Conservation (phyloP, 225 moss, liverwort and hornwort genomes). For the Asterella californica region DNA sequence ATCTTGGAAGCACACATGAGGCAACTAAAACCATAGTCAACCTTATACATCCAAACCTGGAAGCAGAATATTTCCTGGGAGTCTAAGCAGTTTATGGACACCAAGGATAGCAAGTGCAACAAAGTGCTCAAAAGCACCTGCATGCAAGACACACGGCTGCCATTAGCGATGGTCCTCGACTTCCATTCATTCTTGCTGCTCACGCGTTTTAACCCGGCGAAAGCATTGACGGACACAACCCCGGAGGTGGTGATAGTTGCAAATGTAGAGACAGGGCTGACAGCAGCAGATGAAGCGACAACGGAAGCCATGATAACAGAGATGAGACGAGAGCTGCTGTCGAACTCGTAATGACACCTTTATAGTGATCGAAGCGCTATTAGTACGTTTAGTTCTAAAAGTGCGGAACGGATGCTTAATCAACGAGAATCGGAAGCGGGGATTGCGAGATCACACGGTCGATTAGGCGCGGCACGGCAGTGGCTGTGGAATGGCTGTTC, state of each 20-base stretch:
- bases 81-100: neutral
- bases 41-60: neutral
- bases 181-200: conserved; percentile 15
- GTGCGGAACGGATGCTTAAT: too few species aligned
- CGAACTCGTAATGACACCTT: too few species aligned
- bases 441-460: too few species aligned
- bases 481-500: neutral
- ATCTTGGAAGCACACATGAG: neutral
- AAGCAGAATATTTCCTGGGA: neutral
- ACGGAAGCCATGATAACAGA: conserved; percentile 22
- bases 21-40: neutral
- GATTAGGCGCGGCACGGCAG: too few species aligned
- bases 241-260: neutral
- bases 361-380: too few species aligned
- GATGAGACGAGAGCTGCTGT: too few species aligned
- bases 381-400: too few species aligned
- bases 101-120: neutral
- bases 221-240: neutral
- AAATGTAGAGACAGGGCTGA: neutral
- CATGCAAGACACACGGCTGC: conserved; percentile 40
- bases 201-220: neutral
- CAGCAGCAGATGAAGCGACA: neutral
- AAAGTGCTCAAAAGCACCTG: neutral
- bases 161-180: conserved; percentile 38
- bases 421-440: too few species aligned